These are phyloP conservation scores for Dalechampia spathulata DNA, from an alignment of 441 rosid genomes.

Conservation along the genomic window DNA sequence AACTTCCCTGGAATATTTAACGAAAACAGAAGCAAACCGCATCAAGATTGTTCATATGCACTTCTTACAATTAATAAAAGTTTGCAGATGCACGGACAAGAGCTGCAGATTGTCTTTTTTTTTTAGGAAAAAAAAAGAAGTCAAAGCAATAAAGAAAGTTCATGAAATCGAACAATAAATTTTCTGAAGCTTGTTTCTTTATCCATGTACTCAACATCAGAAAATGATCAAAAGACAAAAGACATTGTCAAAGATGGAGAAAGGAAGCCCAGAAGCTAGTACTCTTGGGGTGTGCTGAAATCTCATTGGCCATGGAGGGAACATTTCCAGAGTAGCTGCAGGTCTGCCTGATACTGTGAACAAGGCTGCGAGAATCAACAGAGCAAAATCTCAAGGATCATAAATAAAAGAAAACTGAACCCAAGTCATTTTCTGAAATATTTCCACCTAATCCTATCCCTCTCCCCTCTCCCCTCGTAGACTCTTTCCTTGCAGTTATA, in stretches of 20 bases:
- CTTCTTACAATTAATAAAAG: background rate
- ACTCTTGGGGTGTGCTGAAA: slow-evolving; percentile 77
- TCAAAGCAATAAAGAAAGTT: too few relatives aligned
- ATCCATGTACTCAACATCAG: slow-evolving; percentile 4
- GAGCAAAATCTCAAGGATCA: slow-evolving; percentile 38
- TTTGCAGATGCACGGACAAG: background rate
- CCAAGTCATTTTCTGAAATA: slow-evolving; percentile 6
- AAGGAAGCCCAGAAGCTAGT: slow-evolving; percentile 46
- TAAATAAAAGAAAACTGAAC: slow-evolving; percentile 8
- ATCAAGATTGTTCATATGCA: slow-evolving; percentile 15
- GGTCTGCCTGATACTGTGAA: slow-evolving; percentile 62
- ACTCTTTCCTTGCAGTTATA: slow-evolving; percentile 33
- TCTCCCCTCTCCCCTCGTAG: too few relatives aligned
- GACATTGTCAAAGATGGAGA: slow-evolving; percentile 52
- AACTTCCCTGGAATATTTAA: slow-evolving; percentile 57
- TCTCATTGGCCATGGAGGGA: slow-evolving; percentile 99
- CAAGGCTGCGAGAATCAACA: slow-evolving; percentile 68
- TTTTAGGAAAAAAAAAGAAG: too few relatives aligned
- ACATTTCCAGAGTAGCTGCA: slow-evolving; percentile 98
- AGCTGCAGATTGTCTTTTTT: background rate
- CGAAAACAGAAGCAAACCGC: background rate
- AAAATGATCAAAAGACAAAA: too few relatives aligned
- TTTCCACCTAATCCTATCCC: slow-evolving; percentile 24
- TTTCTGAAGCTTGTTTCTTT: slow-evolving; percentile 2
- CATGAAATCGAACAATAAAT: too few relatives aligned